Evolutionary conservation across 495 filamentous ascomycete genomes (phyloP).

Genomic region (Clohesyomyces aquaticus): DNA sequence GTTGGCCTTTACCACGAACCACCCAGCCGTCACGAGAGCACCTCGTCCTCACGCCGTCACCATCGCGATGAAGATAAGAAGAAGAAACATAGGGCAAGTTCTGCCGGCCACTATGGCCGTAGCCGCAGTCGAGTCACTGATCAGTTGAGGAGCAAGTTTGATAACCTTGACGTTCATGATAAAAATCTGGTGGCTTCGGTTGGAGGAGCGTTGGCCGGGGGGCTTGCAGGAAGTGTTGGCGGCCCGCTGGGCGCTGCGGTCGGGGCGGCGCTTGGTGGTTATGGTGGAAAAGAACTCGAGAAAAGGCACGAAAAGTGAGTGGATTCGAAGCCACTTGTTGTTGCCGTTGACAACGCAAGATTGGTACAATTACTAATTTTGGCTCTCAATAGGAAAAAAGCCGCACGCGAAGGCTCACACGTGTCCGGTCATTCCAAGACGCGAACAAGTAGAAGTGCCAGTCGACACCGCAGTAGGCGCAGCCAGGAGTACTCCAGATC

Average conservation of each 20-base stretch:
- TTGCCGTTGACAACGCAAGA: no score
- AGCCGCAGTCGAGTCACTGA: conserved; percentile 38
- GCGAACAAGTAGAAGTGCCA: conserved; percentile 16
- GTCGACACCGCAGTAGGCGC: conserved; percentile 11
- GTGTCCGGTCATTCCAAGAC: neutral
- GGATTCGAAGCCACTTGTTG: neutral
- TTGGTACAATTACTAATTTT: no score
- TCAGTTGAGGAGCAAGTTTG: conserved; percentile 36
- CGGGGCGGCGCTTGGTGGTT: conserved; percentile 34
- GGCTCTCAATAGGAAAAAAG: conserved; percentile 18
- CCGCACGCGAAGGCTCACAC: conserved; percentile 3
- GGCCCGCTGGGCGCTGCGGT: conserved; percentile 37
- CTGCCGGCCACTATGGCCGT: conserved; percentile 32
- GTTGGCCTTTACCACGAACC: conserved; percentile 1
- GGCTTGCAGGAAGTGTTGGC: conserved; percentile 29
- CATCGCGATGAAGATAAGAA: conserved; percentile 26
- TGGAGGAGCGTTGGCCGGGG: conserved; percentile 41
- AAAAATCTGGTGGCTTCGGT: conserved; percentile 35
- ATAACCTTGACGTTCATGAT: conserved; percentile 29
- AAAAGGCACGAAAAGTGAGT: conserved; percentile 40
- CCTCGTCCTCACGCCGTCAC: conserved; percentile 29
- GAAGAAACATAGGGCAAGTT: conserved; percentile 35
- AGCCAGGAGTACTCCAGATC: conserved; percentile 14
- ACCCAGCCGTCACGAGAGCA: conserved; percentile 22
- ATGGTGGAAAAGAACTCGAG: conserved; percentile 35